Percentiles rank a stretch among this genome's conserved stretches.
Conservation (phyloP, 164 flowering plant genomes). For the Magnolia changhungtana region DNA sequence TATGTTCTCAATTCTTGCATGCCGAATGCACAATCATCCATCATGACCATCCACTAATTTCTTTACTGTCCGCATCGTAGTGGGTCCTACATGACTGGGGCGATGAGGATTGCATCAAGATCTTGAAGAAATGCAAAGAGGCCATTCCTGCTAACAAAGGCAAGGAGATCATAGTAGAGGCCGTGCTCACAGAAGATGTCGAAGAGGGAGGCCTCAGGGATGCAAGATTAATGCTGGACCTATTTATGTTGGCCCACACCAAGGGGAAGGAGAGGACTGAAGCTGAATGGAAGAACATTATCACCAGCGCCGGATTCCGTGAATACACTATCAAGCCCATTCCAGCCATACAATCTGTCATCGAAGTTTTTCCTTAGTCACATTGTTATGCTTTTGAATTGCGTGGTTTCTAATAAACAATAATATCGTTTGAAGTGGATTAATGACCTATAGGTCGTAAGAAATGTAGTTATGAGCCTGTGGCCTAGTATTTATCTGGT, state of each 20-base stretch:
- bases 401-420: no score
- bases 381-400: no score
- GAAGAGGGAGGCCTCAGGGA: constrained; percentile 21
- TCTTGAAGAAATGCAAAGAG: constrained; percentile 49
- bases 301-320: background rate
- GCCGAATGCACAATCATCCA: no score
- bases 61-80: constrained; percentile 18
- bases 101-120: constrained; percentile 57
- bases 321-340: constrained; percentile 1
- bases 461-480: no score
- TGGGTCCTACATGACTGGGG: constrained; percentile 70
- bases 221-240: constrained; percentile 45
- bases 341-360: background rate
- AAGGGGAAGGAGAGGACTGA: constrained; percentile 7
- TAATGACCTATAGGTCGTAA: no score
- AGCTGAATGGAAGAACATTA: constrained; percentile 3
- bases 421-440: no score
- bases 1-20: no score
- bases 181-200: constrained; percentile 33
- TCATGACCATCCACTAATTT: no score
- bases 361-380: background rate
- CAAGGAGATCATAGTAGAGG: constrained; percentile 60
- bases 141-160: constrained; percentile 43
- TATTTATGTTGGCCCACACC: constrained; percentile 45
- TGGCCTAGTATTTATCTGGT: no score